phyloP scores from a whole-genome alignment of 148 eudicot species.

The Hydrangea macrophylla region DNA sequence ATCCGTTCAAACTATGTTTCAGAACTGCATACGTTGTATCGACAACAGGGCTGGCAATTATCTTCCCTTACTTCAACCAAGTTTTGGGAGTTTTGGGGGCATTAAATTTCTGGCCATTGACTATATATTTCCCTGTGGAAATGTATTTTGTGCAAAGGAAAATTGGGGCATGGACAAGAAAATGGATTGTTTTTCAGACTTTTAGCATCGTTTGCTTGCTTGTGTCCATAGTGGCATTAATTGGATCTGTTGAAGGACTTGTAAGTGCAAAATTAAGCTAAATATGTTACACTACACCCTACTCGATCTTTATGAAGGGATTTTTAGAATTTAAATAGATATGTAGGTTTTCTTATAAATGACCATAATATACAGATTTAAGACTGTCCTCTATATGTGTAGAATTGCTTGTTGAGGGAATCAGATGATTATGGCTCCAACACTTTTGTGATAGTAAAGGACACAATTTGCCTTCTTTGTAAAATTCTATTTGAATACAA shows the following conservation, averaged over 20 bases:
- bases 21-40: conserved; percentile 40
- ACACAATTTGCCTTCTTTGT: no score
- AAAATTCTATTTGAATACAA: no score
- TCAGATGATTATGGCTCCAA: no score
- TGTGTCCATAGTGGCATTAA: conserved; percentile 29
- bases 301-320: no score
- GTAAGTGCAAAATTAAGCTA: conserved; percentile 18
- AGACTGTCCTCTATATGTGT: no score
- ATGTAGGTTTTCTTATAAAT: no score
- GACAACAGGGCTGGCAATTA: conserved; percentile 31
- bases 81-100: conserved; percentile 50
- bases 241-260: conserved; percentile 37
- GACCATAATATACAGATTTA: no score
- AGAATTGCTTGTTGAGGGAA: no score
- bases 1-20: conserved; percentile 36
- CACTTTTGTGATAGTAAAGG: no score
- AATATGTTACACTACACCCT: not conserved
- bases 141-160: conserved; percentile 44
- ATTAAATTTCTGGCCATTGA: conserved; percentile 46
- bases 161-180: conserved; percentile 35
- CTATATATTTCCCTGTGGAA: conserved; percentile 50
- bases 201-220: conserved; percentile 33
- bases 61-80: conserved; percentile 50
- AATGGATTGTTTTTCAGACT: conserved; percentile 26
- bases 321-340: no score